Percentiles rank a stretch among this genome's conserved stretches.
Conservation (phyloP, 2,329 filamentous ascomycete genomes). For the Microdochium trichocladiopsis region DNA sequence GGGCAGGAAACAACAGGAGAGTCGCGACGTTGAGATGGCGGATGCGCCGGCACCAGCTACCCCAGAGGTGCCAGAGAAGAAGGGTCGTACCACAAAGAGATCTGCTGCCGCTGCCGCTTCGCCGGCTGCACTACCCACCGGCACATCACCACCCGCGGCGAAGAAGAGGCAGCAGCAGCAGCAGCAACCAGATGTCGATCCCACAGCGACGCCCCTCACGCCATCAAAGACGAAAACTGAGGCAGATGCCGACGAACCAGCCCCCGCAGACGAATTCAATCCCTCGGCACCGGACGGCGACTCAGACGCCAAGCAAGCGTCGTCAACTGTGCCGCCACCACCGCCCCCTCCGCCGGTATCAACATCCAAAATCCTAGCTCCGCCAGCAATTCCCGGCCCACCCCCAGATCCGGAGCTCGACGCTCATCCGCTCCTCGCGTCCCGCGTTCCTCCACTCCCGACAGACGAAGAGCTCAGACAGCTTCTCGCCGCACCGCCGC, state of each 20-base stretch:
- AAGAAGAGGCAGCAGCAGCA: neutral
- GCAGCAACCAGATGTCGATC: neutral
- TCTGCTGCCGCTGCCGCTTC: neutral
- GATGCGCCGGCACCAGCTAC: constrained; percentile 19
- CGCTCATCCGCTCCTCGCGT: constrained; percentile 49
- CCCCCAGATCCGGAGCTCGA: constrained; percentile 37
- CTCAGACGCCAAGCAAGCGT: no score
- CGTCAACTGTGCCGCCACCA: neutral
- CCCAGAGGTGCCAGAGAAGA: neutral
- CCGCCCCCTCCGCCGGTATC: neutral
- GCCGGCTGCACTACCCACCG: constrained; percentile 14
- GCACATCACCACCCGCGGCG: constrained; percentile 12
- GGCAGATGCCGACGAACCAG: no score
- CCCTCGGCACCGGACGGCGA: no score
- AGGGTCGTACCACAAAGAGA: neutral
- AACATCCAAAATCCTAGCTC: constrained; percentile 23
- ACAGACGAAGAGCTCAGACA: constrained; percentile 55
- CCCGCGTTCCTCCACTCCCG: constrained; percentile 50
- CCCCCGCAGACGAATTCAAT: no score
- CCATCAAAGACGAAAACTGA: no score
- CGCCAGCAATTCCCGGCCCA: constrained; percentile 23
- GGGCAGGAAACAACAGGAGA: constrained; percentile 12
- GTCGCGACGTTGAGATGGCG: constrained; percentile 31
- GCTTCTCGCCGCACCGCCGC: constrained; percentile 55
- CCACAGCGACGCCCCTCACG: no score